Base-by-base conservation (phyloP, 2,329 filamentous ascomycete species). In the Tolypocladium sp. region DNA sequence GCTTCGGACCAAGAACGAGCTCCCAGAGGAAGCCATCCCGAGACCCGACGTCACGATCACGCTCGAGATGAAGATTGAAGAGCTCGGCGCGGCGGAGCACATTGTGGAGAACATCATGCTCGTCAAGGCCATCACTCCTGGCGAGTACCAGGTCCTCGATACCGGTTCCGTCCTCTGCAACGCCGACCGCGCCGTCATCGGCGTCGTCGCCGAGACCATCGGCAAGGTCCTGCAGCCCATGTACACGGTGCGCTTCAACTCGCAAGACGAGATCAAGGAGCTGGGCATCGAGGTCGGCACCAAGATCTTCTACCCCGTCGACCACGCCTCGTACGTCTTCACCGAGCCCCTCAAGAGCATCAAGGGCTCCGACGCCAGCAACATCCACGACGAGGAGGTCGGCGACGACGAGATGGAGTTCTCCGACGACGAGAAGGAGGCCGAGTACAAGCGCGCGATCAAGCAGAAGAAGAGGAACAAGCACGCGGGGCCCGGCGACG, bases 381-480 rank as follows among this genome's bases (percentile, higher is more conserved):
- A 97, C 70, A 82, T 96, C 58, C 89, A 96, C 72, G 94, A 97
- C 65, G 94, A 99, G 72, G 93, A 97, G 75, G 82, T 92, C 9
- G 86, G 77, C 20, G 88, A 89, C 38, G 90, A 96, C 42, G 93
- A 97, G 70, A 83, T 91, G 66, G 94, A 97, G 70, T 97, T 97
- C 71, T 97, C 93, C 0, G 94, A 99, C 65, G 94, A 99, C 67
- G 94, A 99, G 74, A 89, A 90, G 65, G 94, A 99, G 73, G 88
- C 89, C 9, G 90, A 92, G 66, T 85, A 91, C 70, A 95, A 89
- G 76, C 78, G 83, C 59, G 81, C 82, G 61, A 67, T 85, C 57
- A 92, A 92, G 74, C 81, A 86, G 63, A 88, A 88, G 66, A 83
- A 79, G 68, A 78, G 77, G 37, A 74, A 71, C 61, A 72, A 68